phyloP scores from a whole-genome alignment of 495 filamentous ascomycete genomes.

The Glonium stellatum region DNA sequence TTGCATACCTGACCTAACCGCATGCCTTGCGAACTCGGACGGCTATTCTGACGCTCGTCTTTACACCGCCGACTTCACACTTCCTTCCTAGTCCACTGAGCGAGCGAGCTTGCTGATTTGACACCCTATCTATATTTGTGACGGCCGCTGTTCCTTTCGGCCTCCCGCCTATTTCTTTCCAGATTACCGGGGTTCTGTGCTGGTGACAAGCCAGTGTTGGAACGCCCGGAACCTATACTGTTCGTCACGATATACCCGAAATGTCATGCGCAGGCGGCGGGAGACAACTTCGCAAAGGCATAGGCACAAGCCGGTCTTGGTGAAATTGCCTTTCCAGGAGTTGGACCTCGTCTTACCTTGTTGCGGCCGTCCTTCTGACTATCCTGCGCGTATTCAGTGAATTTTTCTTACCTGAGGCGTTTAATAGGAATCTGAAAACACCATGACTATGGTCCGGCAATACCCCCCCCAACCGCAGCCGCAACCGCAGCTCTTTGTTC shows the following conservation, averaged over 20 bases:
- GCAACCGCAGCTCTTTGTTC: constrained; percentile 15
- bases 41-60: constrained; percentile 1
- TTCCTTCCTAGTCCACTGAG: not conserved
- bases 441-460: constrained; percentile 29
- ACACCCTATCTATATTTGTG: not conserved
- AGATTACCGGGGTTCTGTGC: constrained; percentile 1
- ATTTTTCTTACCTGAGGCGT: not conserved
- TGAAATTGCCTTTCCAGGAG: constrained; percentile 22
- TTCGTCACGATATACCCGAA: constrained; percentile 15
- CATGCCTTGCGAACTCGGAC: not conserved
- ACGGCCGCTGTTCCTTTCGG: not conserved
- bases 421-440: not conserved
- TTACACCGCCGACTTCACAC: not conserved
- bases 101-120: not conserved
- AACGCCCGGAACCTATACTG: constrained; percentile 14
- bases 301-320: constrained; percentile 33
- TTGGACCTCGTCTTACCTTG: not conserved
- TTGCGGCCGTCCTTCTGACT: not conserved
- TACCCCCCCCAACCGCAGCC: constrained; percentile 19
- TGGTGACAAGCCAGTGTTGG: constrained; percentile 18
- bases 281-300: constrained; percentile 34
- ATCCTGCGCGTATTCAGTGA: not conserved
- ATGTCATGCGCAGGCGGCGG: constrained; percentile 28
- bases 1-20: not conserved
- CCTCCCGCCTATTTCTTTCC: not conserved